Conservation (phyloP, 1,139 yeast genomes). For the Nakaseomyces glabratus region DNA sequence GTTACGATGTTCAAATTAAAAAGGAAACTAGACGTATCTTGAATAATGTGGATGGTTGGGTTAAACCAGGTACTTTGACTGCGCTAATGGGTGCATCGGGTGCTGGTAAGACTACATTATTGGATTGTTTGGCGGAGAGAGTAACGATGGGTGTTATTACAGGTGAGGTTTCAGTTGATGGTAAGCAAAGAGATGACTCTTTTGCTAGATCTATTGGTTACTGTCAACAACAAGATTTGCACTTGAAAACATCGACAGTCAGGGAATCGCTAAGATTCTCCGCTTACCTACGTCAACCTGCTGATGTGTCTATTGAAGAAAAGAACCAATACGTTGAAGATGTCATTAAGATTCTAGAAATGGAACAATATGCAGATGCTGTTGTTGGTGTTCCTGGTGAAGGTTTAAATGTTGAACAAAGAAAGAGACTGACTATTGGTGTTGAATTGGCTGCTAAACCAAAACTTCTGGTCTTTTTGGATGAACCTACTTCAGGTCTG, state of each 20-base stretch:
- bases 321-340: slow-evolving; percentile 45
- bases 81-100: slow-evolving; percentile 69
- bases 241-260: slow-evolving; percentile 45
- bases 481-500: slow-evolving; percentile 47
- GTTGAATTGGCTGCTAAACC: slow-evolving; percentile 48
- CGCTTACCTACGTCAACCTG: slow-evolving; percentile 47
- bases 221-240: slow-evolving; percentile 55
- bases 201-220: slow-evolving; percentile 52
- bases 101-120: slow-evolving; percentile 60
- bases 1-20: slow-evolving; percentile 34
- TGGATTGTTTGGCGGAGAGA: slow-evolving; percentile 48
- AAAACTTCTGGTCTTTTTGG: slow-evolving; percentile 40
- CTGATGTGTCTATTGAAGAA: slow-evolving; percentile 39
- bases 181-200: slow-evolving; percentile 39
- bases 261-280: slow-evolving; percentile 48
- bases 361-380: slow-evolving; percentile 50
- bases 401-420: slow-evolving; percentile 54
- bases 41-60: slow-evolving; percentile 43
- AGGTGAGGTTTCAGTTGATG: slow-evolving; percentile 52
- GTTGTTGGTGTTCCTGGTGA: slow-evolving; percentile 45
- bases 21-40: slow-evolving; percentile 34
- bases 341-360: slow-evolving; percentile 41
- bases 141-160: slow-evolving; percentile 47
- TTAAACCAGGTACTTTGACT: slow-evolving; percentile 47
- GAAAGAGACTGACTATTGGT: slow-evolving; percentile 53